phyloP scores from a whole-genome alignment of 371 early-diverging fungal species.

The Capillidium heterosporum region DNA sequence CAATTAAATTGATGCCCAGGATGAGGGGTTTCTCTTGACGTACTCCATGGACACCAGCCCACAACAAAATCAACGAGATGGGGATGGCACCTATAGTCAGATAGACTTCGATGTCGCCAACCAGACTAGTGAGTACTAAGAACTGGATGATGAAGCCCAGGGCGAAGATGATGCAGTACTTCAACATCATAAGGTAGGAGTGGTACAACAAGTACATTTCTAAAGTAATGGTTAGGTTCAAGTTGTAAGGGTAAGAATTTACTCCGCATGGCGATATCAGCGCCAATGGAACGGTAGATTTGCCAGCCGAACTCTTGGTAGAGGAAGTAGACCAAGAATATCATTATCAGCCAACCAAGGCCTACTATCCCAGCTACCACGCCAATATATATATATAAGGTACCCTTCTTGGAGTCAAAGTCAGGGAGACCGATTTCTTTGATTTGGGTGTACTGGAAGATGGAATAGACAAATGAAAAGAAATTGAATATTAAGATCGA shows the following conservation, averaged over 20 bases:
- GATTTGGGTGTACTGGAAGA: constrained; percentile 32
- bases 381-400: constrained; percentile 4
- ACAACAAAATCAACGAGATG: constrained; percentile 41
- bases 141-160: constrained; percentile 74
- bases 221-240: constrained; percentile 10
- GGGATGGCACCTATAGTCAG: constrained; percentile 62
- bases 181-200: constrained; percentile 68
- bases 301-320: constrained; percentile 87
- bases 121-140: constrained; percentile 49
- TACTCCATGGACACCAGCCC: constrained; percentile 59
- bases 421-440: neutral
- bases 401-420: constrained; percentile 5
- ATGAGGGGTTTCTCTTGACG: constrained; percentile 35
- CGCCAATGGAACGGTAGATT: constrained; percentile 86
- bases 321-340: constrained; percentile 19
- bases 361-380: constrained; percentile 12
- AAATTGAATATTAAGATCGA: constrained; percentile 63
- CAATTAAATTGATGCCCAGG: constrained; percentile 43
- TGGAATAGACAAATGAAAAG: constrained; percentile 53
- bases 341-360: constrained; percentile 9
- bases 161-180: constrained; percentile 75
- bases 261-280: constrained; percentile 72
- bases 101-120: constrained; percentile 36
- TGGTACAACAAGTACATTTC: constrained; percentile 75
- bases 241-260: constrained; percentile 7